Percentiles rank a stretch among this genome's conserved stretches.
These are phyloP conservation scores for Tarenaya hassleriana DNA, from an alignment of 345 rosid species.

Conservation along the genomic window DNA sequence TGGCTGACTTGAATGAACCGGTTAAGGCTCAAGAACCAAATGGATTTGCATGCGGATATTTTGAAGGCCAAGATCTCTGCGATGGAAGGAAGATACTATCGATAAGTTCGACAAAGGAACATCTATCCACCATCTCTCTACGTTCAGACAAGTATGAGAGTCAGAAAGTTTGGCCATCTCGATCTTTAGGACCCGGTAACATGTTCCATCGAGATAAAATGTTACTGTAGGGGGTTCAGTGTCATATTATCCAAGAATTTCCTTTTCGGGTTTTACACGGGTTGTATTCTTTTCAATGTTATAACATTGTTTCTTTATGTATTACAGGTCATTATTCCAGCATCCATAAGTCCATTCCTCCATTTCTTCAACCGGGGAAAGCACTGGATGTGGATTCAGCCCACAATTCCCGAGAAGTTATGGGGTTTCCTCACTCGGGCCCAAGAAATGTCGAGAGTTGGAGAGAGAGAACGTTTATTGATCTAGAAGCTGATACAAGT, in stretches of 20 bases:
- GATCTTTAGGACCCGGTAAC: conserved; percentile 22
- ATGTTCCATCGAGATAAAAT: conserved; percentile 3
- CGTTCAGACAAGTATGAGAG: conserved; percentile 30
- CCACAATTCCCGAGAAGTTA: conserved; percentile 39
- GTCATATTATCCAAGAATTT: too few species aligned
- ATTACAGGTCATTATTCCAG: conserved; percentile 26
- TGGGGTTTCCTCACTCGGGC: conserved; percentile 36
- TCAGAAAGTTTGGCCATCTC: conserved; percentile 28
- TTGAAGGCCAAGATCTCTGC: conserved; percentile 33
- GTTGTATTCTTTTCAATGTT: background rate
- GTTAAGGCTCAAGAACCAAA: conserved; percentile 33
- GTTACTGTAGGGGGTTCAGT: conserved; percentile 7
- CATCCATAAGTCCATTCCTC: conserved; percentile 17
- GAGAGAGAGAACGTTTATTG: conserved; percentile 43
- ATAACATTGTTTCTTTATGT: too few species aligned
- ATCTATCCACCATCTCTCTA: conserved; percentile 28
- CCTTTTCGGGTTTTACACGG: background rate
- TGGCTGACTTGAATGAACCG: conserved; percentile 53
- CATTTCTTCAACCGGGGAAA: conserved; percentile 23
- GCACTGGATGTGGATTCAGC: conserved; percentile 16
- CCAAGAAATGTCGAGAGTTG: background rate
- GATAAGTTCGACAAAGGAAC: conserved; percentile 10
- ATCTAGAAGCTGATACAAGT: conserved; percentile 44
- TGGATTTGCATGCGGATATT: conserved; percentile 25
- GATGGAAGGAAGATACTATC: conserved; percentile 28